Evolutionary conservation across 163 green algal species (phyloP), one percentile per base, ranked within the genome.

Genomic region (Scenedesmus sp.): DNA sequence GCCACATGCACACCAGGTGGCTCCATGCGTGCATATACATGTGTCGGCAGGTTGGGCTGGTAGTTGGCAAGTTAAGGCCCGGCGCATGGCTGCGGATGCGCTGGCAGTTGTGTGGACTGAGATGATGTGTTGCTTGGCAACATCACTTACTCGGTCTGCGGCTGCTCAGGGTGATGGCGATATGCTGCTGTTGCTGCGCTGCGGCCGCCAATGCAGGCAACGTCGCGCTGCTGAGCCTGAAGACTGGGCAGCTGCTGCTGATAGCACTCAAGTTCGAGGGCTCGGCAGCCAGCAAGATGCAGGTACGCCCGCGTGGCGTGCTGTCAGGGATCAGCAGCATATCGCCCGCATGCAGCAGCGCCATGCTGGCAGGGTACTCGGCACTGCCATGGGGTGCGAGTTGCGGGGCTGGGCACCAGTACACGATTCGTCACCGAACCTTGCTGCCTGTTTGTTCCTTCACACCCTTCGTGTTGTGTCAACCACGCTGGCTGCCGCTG

Each of bases 181-280:
- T 1, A 61, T 33, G 82, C 53, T 22, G 40, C 24, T 59, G 56
- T 56, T 35, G 49, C 81, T 76, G 81, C 30, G 40, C 16, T n/a
- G n/a, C 18, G 35, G 22, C 18, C 65, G 79, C 79, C 22, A 20
- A 30, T 65, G 46, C 18, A 70, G 88, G 7, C 56, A 83, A 92
- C 16, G 88, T 89, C 0, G 93, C 95, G 4, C 80, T 98, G 73
- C 85, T 99, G 37, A 93, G 89, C 33, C 86, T 97, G 37, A 95
- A 95, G 84, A 94, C 91, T 49, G 97, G 97, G 13, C 94, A 96
- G 90, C 90, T 99, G 88, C 65, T 98, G 53, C 59, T 96, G n/a
- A 83, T 98, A 16, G 85, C 90, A 0, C 87, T 98, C 37, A 59
- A 59, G 16, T 92, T 89, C 85, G 81, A 88, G 12, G 88, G 78